Evolutionary conservation across 306 rosid genomes (phyloP).

Genomic region (Senna siamea): DNA sequence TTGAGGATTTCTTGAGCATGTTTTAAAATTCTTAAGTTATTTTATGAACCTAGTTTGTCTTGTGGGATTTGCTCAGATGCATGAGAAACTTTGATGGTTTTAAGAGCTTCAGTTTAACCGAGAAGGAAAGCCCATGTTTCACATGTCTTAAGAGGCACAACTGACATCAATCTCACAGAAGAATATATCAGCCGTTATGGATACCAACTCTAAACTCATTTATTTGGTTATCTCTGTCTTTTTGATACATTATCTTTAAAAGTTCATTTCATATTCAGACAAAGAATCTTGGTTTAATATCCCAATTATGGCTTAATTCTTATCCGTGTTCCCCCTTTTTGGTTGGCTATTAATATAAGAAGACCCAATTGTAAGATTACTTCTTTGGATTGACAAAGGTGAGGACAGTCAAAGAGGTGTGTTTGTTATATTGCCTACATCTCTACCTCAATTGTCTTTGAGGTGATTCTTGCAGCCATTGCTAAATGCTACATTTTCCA

Average conservation of each 20-base stretch:
- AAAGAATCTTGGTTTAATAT: slow-evolving; percentile 32
- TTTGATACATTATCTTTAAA: not conserved
- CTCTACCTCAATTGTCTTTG: slow-evolving; percentile 6
- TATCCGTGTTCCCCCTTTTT: not conserved
- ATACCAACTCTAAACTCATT: not conserved
- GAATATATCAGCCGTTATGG: no score
- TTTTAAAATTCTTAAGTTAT: not conserved
- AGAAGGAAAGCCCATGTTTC: not conserved
- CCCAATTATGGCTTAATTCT: not conserved
- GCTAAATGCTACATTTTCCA: slow-evolving; percentile 13
- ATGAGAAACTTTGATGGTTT: not conserved
- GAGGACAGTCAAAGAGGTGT: not conserved
- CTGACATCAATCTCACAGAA: not conserved
- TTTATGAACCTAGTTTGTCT: not conserved
- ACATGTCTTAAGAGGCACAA: not conserved
- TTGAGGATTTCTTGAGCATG: not conserved
- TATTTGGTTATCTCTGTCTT: not conserved
- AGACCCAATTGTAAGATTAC: not conserved
- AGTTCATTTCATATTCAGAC: slow-evolving; percentile 1
- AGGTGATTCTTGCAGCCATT: not conserved
- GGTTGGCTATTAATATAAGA: not conserved
- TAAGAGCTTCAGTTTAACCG: not conserved
- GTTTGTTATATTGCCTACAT: not conserved
- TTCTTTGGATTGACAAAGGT: not conserved
- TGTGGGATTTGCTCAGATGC: not conserved